Evolutionary conservation across 768 basidiomycete species (phyloP).

Genomic region (Serpula lacrymans): DNA sequence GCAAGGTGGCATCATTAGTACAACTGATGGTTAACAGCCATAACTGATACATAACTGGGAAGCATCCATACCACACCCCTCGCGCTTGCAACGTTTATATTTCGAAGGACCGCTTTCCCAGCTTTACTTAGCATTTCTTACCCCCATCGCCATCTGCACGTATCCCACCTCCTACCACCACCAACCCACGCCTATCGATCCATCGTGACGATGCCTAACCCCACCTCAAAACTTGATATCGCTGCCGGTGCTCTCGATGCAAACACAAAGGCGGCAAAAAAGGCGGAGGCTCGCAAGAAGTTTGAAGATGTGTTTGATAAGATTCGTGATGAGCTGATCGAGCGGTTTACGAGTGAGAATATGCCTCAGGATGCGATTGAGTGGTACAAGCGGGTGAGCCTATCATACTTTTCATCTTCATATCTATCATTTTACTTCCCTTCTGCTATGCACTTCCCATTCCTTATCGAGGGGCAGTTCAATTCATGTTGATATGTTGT

Average conservation of each 20-base stretch:
- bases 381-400: slow-evolving; percentile 78
- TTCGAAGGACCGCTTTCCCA: too few relatives aligned
- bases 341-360: slow-evolving; percentile 58
- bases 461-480: too few relatives aligned
- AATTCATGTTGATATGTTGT: not conserved
- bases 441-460: not conserved
- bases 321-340: slow-evolving; percentile 77
- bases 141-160: too few relatives aligned
- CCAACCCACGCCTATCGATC: too few relatives aligned
- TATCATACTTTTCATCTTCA: not conserved
- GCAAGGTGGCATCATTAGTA: too few relatives aligned
- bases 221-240: slow-evolving; percentile 1
- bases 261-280: slow-evolving; percentile 17
- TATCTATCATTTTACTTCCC: not conserved
- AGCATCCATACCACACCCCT: too few relatives aligned
- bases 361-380: slow-evolving; percentile 84
- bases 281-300: slow-evolving; percentile 47
- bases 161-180: too few relatives aligned
- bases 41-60: too few relatives aligned
- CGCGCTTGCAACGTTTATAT: too few relatives aligned
- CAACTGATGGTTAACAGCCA: too few relatives aligned
- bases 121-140: too few relatives aligned
- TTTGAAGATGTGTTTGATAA: slow-evolving; percentile 73
- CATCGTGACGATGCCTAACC: slow-evolving; percentile 2
- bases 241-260: slow-evolving; percentile 22